phyloP scores from a whole-genome alignment of 164 flowering plant genomes.

The Brasenia schreberi region DNA sequence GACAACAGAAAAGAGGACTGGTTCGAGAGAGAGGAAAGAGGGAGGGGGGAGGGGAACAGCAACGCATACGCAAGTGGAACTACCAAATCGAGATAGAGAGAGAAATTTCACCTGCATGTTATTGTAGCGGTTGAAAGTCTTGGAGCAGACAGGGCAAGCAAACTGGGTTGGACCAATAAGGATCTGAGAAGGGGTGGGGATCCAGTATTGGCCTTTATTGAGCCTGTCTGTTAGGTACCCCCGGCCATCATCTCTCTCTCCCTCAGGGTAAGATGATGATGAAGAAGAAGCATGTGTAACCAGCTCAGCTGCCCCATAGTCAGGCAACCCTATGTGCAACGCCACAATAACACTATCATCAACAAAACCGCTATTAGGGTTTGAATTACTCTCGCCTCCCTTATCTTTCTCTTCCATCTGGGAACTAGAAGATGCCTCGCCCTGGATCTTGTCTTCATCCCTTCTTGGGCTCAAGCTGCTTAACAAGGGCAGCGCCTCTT shows the following conservation, averaged over 20 bases:
- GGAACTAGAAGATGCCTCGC: background rate
- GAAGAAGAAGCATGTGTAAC: background rate
- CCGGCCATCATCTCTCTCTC: slow-evolving; percentile 5
- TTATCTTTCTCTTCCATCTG: background rate
- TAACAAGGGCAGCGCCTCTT: slow-evolving; percentile 78
- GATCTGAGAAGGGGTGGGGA: slow-evolving; percentile 51
- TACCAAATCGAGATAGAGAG: background rate
- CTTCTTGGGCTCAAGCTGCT: slow-evolving; percentile 49
- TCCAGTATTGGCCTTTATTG: slow-evolving; percentile 35
- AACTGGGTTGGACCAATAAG: slow-evolving; percentile 52
- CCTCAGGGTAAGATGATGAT: background rate
- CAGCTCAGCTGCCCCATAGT: background rate
- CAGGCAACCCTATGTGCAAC: slow-evolving; percentile 40
- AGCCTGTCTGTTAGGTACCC: background rate
- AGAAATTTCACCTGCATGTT: slow-evolving; percentile 43
- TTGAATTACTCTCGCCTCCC: background rate
- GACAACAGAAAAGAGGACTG: background rate
- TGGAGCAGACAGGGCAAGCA: slow-evolving; percentile 46
- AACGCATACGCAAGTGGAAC: background rate
- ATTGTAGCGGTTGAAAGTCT: slow-evolving; percentile 54
- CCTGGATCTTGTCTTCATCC: background rate
- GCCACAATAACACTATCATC: slow-evolving; percentile 37
- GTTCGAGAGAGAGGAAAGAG: background rate
- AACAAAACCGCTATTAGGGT: background rate
- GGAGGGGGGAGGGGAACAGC: background rate